These are phyloP conservation scores for Metschnikowia dekortorum DNA, from an alignment of 805 yeast species.

Conservation along the genomic window DNA sequence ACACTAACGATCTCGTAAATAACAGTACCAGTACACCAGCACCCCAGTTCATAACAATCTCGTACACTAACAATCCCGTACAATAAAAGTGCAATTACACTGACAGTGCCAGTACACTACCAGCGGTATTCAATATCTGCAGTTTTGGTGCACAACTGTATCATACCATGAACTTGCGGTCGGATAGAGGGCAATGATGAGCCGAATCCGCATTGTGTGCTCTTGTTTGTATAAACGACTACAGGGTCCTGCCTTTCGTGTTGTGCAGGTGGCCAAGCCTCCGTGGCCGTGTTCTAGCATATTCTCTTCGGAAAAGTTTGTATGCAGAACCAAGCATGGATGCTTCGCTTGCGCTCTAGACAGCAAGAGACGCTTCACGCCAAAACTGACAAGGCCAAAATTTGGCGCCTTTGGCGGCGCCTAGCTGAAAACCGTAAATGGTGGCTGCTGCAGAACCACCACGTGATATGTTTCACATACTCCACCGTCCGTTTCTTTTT, in stretches of 20 bases:
- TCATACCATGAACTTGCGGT: no score
- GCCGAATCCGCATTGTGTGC: no score
- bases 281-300: background rate
- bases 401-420: no score
- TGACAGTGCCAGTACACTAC: no score
- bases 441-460: background rate
- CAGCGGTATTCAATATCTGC: no score
- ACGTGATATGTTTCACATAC: background rate
- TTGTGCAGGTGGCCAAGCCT: background rate
- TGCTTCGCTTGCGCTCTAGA: background rate
- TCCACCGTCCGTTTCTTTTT: background rate
- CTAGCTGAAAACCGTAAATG: background rate
- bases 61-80: no score
- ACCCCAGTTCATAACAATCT: no score
- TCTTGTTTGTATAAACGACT: background rate
- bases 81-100: no score
- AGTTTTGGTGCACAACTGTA: no score
- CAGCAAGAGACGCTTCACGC: background rate
- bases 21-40: no score
- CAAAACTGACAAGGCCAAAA: background rate
- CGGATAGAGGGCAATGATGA: no score
- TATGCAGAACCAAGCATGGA: conserved; percentile 1
- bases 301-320: background rate
- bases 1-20: no score
- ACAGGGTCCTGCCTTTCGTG: background rate